Base-by-base conservation (phyloP, 306 rosid genomes). In the Elaeagnus macrophylla region DNA sequence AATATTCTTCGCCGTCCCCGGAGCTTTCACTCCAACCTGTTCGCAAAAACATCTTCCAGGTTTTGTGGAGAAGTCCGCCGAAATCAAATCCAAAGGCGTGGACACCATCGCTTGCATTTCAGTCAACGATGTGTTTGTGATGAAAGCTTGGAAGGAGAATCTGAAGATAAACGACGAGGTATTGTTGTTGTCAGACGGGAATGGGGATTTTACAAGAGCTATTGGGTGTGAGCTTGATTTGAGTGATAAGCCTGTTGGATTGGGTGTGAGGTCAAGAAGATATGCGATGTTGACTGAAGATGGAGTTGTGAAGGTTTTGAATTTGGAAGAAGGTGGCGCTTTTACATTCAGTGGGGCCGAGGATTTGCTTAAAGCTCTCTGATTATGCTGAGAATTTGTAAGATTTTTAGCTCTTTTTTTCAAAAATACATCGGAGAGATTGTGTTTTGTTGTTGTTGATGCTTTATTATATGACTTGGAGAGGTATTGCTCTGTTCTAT, bases 251-350 rank as follows among this genome's bases (percentile, higher is more conserved):
- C 95, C 99, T 1, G 87, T 87, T 36, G 99, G 99, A 0, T 59
- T 91, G 72, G 99, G 96, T 3, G 85, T 84, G 18, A 75, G 99
- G 77, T 87, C 99, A 7, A 77, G 99, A 61, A 77, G 96, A 35
- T 91, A 91, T 35, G 82, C 96, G 3, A 74, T 87, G 4, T 59
- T 87, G 79, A 95, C 99, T 0, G 96, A 87, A 41, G 95, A 91
- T 67, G 99, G 99, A 1, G 85, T 84, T 37, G 93, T 91, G 0
- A 91, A 87, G 84, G 56, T 87, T 51, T 77, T 91, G 77, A 87
- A 91, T 66, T 79, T 91, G 96, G 99, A 87, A 70, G 99, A 91
- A 77, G 99, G 99, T 2, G 99, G 99, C 12, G 93, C 99, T 8
- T 87, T 91, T 48, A 91, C 95, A 3, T 78, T 76, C 74, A 84